Conservation (phyloP, 1,284 basidiomycete genomes). For the Phenoliferia sp. region DNA sequence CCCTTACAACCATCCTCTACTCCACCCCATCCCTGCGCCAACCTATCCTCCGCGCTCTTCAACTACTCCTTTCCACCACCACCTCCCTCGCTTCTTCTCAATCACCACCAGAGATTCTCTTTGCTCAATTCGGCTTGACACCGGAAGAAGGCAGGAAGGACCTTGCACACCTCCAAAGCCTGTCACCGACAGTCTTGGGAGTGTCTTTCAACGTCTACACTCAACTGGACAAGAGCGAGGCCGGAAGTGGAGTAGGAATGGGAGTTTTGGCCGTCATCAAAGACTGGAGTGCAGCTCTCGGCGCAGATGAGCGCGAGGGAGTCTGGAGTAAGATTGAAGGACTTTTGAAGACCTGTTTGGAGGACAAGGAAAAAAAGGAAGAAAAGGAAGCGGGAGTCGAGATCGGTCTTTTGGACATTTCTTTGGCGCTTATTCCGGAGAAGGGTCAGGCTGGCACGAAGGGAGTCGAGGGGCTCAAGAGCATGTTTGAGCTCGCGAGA, state of each 20-base stretch:
- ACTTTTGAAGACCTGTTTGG: conserved; percentile 55
- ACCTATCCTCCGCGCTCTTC: conserved; percentile 74
- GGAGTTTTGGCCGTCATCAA: conserved; percentile 61
- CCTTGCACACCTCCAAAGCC: conserved; percentile 64
- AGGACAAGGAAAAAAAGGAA: background rate
- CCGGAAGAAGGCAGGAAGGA: conserved; percentile 63
- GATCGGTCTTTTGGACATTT: conserved; percentile 79
- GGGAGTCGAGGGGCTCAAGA: conserved; percentile 49
- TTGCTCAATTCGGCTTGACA: conserved; percentile 51
- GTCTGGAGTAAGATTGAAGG: conserved; percentile 75
- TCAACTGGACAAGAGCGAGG: conserved; percentile 65
- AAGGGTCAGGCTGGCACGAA: conserved; percentile 42
- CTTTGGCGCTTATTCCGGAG: conserved; percentile 80
- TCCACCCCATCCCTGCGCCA: conserved; percentile 78
- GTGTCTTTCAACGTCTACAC: conserved; percentile 97
- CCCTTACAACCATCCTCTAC: conserved; percentile 89
- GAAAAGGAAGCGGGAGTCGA: background rate
- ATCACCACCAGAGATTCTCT: conserved; percentile 48
- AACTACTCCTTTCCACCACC: conserved; percentile 73
- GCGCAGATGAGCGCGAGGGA: conserved; percentile 57
- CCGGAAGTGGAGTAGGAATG: conserved; percentile 48
- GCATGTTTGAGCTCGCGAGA: conserved; percentile 58
- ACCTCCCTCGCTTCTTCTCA: conserved; percentile 47
- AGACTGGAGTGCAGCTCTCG: conserved; percentile 73
- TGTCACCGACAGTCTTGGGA: conserved; percentile 87